Conservation (phyloP, 164 flowering plant species). For the Piper betle region DNA sequence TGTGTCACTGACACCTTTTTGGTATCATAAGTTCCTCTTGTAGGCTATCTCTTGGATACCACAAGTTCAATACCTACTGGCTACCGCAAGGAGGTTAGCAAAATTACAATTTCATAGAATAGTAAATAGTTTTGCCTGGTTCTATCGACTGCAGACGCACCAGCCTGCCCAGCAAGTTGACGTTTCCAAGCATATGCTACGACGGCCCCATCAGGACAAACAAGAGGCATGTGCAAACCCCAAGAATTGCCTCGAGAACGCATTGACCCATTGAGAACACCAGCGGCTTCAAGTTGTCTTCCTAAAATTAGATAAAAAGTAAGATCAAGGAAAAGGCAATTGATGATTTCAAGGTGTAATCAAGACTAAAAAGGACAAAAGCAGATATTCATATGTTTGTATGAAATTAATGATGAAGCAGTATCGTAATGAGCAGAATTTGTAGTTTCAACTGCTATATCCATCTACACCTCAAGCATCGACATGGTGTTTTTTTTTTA, state of each 20-base stretch:
- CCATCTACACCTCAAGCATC: too few species aligned
- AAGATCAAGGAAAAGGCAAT: background rate
- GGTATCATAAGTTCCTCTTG: background rate
- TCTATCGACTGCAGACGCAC: conserved; percentile 96
- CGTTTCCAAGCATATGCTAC: conserved; percentile 99
- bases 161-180: conserved; percentile 99
- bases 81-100: too few species aligned
- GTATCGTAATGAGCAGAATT: too few species aligned
- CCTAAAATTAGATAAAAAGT: conserved; percentile 32
- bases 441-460: too few species aligned
- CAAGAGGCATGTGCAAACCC: conserved; percentile 98
- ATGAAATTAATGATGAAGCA: too few species aligned
- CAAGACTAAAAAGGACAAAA: too few species aligned
- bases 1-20: too few species aligned
- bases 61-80: too few species aligned
- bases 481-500: too few species aligned
- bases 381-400: too few species aligned
- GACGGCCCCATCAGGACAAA: conserved; percentile 97
- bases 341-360: too few species aligned
- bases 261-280: conserved; percentile 76
- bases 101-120: too few species aligned
- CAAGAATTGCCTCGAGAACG: conserved; percentile 76
- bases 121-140: conserved; percentile 38
- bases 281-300: conserved; percentile 71
- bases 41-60: background rate